Percentiles rank a stretch among this genome's conserved stretches.
phyloP scores from a whole-genome alignment of 257 asterid species.

The Petunia axillaris region DNA sequence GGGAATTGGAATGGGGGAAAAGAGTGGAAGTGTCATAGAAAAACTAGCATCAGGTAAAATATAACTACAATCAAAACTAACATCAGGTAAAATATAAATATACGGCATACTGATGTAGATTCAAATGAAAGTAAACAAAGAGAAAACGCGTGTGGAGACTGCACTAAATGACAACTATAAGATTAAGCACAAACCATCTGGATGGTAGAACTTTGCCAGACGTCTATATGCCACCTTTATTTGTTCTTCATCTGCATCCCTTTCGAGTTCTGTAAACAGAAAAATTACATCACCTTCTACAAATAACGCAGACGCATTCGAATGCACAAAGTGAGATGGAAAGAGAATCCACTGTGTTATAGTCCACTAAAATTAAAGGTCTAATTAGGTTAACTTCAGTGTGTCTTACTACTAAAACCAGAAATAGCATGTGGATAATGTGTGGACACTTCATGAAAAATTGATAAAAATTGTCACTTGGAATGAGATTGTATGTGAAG shows the following conservation, averaged over 20 bases:
- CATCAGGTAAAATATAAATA: not conserved
- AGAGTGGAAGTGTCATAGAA: not conserved
- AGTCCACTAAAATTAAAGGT: not conserved
- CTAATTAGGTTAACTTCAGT: not conserved
- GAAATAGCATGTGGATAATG: not conserved
- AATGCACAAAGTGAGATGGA: slow-evolving; percentile 3
- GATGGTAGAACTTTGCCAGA: slow-evolving; percentile 94
- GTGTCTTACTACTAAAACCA: not conserved
- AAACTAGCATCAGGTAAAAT: too few species aligned
- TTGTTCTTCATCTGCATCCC: slow-evolving; percentile 86
- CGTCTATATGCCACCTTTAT: slow-evolving; percentile 89
- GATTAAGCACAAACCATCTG: slow-evolving; percentile 77
- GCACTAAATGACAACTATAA: slow-evolving; percentile 19
- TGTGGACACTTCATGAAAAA: not conserved
- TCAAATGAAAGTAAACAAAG: not conserved
- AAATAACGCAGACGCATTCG: not conserved
- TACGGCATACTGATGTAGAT: not conserved
- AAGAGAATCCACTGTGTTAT: not conserved
- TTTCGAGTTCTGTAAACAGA: slow-evolving; percentile 70
- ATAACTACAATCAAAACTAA: not conserved
- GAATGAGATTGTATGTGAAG: not conserved
- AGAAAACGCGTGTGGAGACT: slow-evolving; percentile 6
- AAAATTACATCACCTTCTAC: slow-evolving; percentile 27
- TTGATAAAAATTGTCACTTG: not conserved
- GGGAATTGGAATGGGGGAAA: not conserved